Conservation (phyloP, 208 protist genomes). For the Trichomonas tenax region DNA sequence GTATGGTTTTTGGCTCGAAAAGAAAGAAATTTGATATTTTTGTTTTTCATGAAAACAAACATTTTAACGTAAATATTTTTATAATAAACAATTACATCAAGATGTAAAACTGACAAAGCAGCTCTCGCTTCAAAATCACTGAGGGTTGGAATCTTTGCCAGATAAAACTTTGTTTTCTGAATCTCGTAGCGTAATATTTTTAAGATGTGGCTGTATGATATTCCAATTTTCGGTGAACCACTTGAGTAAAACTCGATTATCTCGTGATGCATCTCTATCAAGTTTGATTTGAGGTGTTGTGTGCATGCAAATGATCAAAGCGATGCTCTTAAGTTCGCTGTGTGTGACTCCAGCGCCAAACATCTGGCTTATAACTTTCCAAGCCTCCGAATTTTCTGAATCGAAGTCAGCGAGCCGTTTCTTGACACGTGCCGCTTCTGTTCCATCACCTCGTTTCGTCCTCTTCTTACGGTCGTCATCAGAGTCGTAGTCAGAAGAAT, state of each 20-base stretch:
- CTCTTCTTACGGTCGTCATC: not conserved
- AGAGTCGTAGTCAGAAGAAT: not conserved
- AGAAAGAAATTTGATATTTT: too few species aligned
- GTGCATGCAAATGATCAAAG: not conserved
- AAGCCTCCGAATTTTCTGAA: not conserved
- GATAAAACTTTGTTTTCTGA: not conserved
- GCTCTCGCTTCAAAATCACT: too few species aligned
- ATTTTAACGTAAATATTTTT: too few species aligned
- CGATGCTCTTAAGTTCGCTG: not conserved
- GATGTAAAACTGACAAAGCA: too few species aligned
- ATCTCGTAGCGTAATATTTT: not conserved
- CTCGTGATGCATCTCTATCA: not conserved
- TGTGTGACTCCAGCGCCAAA: not conserved
- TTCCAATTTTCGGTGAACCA: slow-evolving; percentile 5
- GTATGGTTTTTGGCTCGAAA: too few species aligned
- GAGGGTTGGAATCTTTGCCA: not conserved
- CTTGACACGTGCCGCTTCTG: not conserved
- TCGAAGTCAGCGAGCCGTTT: not conserved
- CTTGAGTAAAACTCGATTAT: not conserved
- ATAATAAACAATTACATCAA: too few species aligned
- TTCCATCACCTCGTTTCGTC: not conserved
- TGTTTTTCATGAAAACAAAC: too few species aligned
- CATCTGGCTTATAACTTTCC: not conserved
- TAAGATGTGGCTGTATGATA: not conserved
- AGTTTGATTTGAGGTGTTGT: not conserved